phyloP scores from a whole-genome alignment of 371 early-diverging fungal species.

The Mucor irregularis region DNA sequence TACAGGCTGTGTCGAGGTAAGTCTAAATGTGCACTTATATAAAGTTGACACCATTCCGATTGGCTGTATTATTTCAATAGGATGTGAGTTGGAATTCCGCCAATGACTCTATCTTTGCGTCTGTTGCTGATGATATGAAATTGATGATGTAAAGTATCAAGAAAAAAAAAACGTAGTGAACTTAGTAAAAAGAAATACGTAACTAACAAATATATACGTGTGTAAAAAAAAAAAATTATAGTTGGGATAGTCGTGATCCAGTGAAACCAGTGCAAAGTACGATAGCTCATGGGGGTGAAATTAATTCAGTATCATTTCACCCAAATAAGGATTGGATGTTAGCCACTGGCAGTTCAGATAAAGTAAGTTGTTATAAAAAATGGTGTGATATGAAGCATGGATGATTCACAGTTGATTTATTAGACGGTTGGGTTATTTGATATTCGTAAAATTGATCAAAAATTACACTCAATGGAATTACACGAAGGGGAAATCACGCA shows the following conservation, averaged over 20 bases:
- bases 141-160: slow-evolving; percentile 74
- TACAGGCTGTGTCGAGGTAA: slow-evolving; percentile 87
- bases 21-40: not conserved
- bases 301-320: slow-evolving; percentile 94
- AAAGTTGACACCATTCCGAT: not conserved
- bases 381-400: not conserved
- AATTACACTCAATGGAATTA: slow-evolving; percentile 84
- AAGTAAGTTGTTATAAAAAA: slow-evolving; percentile 41
- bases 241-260: slow-evolving; percentile 68
- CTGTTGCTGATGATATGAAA: slow-evolving; percentile 95
- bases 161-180: not conserved
- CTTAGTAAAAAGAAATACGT: too few relatives aligned
- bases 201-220: too few relatives aligned
- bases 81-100: slow-evolving; percentile 93
- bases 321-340: slow-evolving; percentile 85
- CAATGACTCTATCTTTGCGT: slow-evolving; percentile 85
- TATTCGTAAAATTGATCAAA: slow-evolving; percentile 81
- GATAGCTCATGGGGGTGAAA: slow-evolving; percentile 88
- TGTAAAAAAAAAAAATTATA: slow-evolving; percentile 21
- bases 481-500: slow-evolving; percentile 94
- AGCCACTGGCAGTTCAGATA: slow-evolving; percentile 96
- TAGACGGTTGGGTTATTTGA: slow-evolving; percentile 96
- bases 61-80: slow-evolving; percentile 26
- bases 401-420: not conserved
- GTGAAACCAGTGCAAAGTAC: slow-evolving; percentile 69